A percentile compares a stretch with the other conserved stretches of the same genome.
These are phyloP conservation scores for Turritis glabra DNA, from an alignment of 345 rosid species.

Conservation along the genomic window DNA sequence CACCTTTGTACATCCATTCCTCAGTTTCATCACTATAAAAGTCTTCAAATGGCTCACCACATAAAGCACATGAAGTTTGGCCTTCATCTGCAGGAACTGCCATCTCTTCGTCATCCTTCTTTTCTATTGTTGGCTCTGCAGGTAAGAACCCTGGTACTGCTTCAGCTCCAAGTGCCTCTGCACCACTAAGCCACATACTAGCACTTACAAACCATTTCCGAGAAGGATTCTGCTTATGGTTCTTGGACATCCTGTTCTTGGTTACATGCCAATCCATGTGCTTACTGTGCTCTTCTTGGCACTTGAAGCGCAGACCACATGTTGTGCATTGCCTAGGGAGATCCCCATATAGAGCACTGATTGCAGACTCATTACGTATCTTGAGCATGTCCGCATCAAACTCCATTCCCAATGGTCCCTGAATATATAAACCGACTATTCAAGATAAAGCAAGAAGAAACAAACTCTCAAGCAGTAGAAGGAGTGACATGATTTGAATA, in stretches of 20 bases:
- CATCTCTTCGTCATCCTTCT: conserved; percentile 88
- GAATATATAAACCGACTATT: conserved; percentile 35
- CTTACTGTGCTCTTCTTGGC: conserved; percentile 92
- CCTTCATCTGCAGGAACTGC: conserved; percentile 99
- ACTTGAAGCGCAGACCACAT: conserved; percentile 91
- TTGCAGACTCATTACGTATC: conserved; percentile 80
- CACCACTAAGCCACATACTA: conserved; percentile 99
- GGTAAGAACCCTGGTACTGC: conserved; percentile 94
- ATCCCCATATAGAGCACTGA: conserved; percentile 73
- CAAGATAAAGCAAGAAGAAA: conserved; percentile 33
- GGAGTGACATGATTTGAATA: conserved; percentile 23
- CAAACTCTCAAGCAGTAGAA: conserved; percentile 6
- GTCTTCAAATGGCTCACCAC: conserved; percentile 97
- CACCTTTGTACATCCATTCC: conserved; percentile 99
- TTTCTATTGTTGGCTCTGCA: conserved; percentile 61
- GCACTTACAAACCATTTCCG: conserved; percentile 98
- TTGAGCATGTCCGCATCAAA: conserved; percentile 81
- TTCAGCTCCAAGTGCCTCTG: conserved; percentile 93
- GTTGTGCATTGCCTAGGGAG: conserved; percentile 98
- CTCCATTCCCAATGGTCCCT: conserved; percentile 79
- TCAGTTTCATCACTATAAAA: conserved; percentile 96
- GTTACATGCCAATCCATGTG: conserved; percentile 99
- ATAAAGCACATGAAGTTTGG: conserved; percentile 84
- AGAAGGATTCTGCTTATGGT: conserved; percentile 89
- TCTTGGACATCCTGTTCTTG: conserved; percentile 92